Evolutionary conservation across 768 basidiomycete species (phyloP).

Genomic region (Termitomyces sp.): DNA sequence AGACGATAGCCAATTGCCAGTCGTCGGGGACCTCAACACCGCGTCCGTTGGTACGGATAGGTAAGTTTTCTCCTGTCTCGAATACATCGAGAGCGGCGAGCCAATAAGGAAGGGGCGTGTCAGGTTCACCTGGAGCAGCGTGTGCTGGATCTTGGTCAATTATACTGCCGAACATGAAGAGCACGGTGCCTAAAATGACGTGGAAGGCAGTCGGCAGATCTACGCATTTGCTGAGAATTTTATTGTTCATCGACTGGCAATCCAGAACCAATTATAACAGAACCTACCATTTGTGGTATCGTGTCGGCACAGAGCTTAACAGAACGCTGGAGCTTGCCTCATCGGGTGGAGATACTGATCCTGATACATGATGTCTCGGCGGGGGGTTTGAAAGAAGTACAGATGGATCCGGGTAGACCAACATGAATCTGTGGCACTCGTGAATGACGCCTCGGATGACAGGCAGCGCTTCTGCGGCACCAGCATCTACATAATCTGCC

Average conservation of each 20-base stretch:
- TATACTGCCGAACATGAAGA: conserved; percentile 63
- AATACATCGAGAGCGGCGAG: conserved; percentile 69
- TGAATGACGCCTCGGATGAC: conserved; percentile 62
- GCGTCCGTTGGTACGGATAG: conserved; percentile 36
- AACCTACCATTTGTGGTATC: conserved; percentile 16
- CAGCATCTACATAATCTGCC: conserved; percentile 32
- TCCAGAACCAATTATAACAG: neutral
- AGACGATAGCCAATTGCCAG: conserved; percentile 66
- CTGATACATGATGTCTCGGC: conserved; percentile 12
- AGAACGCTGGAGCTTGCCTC: conserved; percentile 1
- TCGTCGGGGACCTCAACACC: conserved; percentile 41
- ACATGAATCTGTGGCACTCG: conserved; percentile 63
- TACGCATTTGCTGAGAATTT: conserved; percentile 28
- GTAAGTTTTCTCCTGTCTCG: conserved; percentile 63
- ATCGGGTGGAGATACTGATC: neutral
- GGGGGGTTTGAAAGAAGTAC: conserved; percentile 35
- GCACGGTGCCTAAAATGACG: conserved; percentile 57
- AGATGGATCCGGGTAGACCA: conserved; percentile 53
- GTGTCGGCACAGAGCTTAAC: neutral
- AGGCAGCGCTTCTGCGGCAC: conserved; percentile 46
- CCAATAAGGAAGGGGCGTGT: conserved; percentile 52
- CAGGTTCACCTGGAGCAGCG: conserved; percentile 53
- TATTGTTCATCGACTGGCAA: neutral
- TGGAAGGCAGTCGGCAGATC: conserved; percentile 68
- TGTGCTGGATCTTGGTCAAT: conserved; percentile 50